A percentile compares a stretch with the other conserved stretches of the same genome.
Evolutionary conservation across 1,284 basidiomycete genomes (phyloP).

Genomic region (Moesziomyces globuligerus): DNA sequence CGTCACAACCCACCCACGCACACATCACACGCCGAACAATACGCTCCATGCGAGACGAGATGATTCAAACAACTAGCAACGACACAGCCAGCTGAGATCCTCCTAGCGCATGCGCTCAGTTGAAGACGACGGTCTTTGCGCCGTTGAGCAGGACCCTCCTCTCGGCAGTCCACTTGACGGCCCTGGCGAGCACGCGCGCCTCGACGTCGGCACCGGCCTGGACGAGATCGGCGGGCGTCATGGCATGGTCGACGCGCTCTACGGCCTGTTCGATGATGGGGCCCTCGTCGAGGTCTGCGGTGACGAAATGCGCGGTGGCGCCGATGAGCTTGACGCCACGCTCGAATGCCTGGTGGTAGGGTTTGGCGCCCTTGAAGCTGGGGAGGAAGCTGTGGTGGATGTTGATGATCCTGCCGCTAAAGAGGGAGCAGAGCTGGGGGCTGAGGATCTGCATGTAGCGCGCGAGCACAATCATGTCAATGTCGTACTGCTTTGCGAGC

Average conservation of each 20-base stretch:
- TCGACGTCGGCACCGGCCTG: constrained; percentile 61
- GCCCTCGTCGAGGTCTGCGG: constrained; percentile 63
- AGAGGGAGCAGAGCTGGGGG: constrained; percentile 54
- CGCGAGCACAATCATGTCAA: constrained; percentile 65
- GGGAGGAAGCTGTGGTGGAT: constrained; percentile 66
- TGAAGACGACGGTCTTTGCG: constrained; percentile 64
- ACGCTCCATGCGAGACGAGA: no score
- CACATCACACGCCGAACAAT: no score
- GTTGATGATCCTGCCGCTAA: constrained; percentile 62
- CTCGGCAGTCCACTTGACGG: constrained; percentile 64
- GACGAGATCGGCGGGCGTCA: constrained; percentile 56
- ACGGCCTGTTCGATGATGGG: constrained; percentile 66
- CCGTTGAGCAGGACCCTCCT: constrained; percentile 63
- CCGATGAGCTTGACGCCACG: constrained; percentile 65
- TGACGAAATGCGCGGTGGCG: constrained; percentile 65
- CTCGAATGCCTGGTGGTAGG: constrained; percentile 65
- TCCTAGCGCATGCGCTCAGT: constrained; percentile 31
- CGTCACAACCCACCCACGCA: no score
- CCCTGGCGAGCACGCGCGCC: constrained; percentile 59
- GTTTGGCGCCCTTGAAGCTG: constrained; percentile 64
- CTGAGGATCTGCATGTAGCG: constrained; percentile 65
- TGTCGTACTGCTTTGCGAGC: constrained; percentile 57
- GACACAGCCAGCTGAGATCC: no score
- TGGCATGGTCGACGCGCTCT: constrained; percentile 59
- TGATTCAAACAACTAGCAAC: no score